These are phyloP conservation scores for Ottelia alismoides DNA, from an alignment of 106 monocot species.

Conservation along the genomic window DNA sequence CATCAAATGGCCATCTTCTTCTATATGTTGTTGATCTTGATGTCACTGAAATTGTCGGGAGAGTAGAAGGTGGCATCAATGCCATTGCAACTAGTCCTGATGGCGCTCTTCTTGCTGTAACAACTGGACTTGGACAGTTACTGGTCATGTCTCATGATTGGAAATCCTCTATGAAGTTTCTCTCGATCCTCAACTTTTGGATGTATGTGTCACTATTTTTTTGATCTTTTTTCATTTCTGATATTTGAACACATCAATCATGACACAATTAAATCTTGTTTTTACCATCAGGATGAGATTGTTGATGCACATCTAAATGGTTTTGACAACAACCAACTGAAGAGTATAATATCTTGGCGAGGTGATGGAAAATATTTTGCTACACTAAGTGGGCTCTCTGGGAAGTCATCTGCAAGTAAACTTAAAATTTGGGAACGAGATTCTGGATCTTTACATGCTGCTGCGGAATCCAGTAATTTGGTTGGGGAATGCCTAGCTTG, in stretches of 20 bases:
- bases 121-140: conserved; percentile 64
- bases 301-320: background rate
- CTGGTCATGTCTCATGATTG: conserved; percentile 89
- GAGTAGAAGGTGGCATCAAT: conserved; percentile 76
- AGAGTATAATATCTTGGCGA: conserved; percentile 67
- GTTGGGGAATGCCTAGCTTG: conserved; percentile 60
- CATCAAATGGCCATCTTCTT: conserved; percentile 47
- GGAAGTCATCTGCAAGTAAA: conserved; percentile 28
- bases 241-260: background rate
- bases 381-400: conserved; percentile 34
- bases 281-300: background rate
- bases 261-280: background rate
- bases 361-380: conserved; percentile 98
- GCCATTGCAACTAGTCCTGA: conserved; percentile 75
- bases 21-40: conserved; percentile 42
- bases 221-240: background rate
- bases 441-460: conserved; percentile 63
- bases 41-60: conserved; percentile 68
- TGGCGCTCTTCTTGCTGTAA: conserved; percentile 81
- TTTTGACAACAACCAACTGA: background rate
- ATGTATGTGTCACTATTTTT: conserved; percentile 30
- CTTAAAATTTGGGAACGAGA: conserved; percentile 89
- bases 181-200: conserved; percentile 33
- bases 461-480: conserved; percentile 44
- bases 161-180: conserved; percentile 76